Percentiles rank a stretch among this genome's conserved stretches.
phyloP scores from a whole-genome alignment of 2,329 filamentous ascomycete genomes.

The Dothiorella sarmentorum region DNA sequence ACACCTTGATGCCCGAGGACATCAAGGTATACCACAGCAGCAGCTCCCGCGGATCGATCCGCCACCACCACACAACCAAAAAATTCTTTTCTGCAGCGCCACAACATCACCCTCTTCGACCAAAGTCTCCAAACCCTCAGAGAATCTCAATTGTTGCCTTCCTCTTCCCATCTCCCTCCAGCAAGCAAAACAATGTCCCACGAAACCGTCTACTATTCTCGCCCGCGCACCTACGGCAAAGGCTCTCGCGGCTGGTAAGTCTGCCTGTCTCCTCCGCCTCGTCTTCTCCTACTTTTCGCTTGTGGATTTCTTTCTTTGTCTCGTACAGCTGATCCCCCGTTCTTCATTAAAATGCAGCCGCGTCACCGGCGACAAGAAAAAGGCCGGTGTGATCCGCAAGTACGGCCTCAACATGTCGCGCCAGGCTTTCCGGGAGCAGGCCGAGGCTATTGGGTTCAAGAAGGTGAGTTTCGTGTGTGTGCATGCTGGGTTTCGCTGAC shows the following conservation, averaged over 20 bases:
- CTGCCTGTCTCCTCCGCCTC: neutral
- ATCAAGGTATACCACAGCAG: conserved; percentile 10
- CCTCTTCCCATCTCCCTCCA: no score
- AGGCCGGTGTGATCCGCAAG: conserved; percentile 92
- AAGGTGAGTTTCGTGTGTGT: conserved; percentile 49
- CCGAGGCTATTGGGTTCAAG: conserved; percentile 64
- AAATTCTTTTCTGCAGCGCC: neutral
- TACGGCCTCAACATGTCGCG: conserved; percentile 87
- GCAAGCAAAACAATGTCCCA: conserved; percentile 68
- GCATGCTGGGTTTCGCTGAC: neutral
- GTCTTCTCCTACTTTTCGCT: neutral
- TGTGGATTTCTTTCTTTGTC: neutral
- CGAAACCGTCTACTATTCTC: conserved; percentile 99
- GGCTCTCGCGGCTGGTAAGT: conserved; percentile 89
- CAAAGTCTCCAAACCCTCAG: no score
- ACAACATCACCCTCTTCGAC: no score
- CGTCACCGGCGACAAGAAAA: conserved; percentile 16
- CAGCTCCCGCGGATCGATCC: neutral
- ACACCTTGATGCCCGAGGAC: conserved; percentile 6
- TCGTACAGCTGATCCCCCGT: no score
- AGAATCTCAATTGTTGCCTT: no score
- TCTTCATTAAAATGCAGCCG: no score
- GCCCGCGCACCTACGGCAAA: conserved; percentile 96
- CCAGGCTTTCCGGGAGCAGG: conserved; percentile 69
- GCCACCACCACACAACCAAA: neutral